phyloP scores from a whole-genome alignment of 192 early-diverging fungal genomes.

The Coemansia pectinata region DNA sequence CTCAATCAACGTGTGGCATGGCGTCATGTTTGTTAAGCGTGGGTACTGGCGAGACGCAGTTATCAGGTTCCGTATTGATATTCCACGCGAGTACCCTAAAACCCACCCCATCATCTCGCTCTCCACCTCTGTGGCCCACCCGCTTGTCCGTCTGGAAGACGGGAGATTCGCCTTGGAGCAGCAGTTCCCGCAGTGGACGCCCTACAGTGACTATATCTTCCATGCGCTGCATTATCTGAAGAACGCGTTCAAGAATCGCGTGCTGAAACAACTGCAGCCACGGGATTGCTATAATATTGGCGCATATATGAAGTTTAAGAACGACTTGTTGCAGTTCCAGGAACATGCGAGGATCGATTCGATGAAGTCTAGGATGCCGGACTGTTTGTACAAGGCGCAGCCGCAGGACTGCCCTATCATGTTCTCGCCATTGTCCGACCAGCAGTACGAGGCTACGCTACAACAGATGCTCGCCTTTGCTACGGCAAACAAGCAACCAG shows the following conservation, averaged over 20 bases:
- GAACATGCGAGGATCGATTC: constrained; percentile 41
- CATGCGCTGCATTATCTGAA: constrained; percentile 88
- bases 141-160: constrained; percentile 70
- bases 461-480: constrained; percentile 27
- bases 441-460: constrained; percentile 35
- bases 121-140: constrained; percentile 78
- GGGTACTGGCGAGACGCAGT: constrained; percentile 89
- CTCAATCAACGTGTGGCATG: constrained; percentile 73
- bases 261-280: constrained; percentile 59
- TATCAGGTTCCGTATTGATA: constrained; percentile 82
- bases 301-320: constrained; percentile 50
- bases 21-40: constrained; percentile 83
- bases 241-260: constrained; percentile 79
- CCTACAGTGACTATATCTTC: constrained; percentile 79
- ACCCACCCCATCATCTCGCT: constrained; percentile 70
- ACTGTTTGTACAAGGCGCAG: constrained; percentile 32
- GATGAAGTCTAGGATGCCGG: constrained; percentile 39
- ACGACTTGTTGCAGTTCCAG: constrained; percentile 42
- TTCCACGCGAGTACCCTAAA: constrained; percentile 80
- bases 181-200: constrained; percentile 80
- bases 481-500: not conserved
- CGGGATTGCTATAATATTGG: constrained; percentile 50
- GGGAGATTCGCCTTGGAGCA: constrained; percentile 70
- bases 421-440: constrained; percentile 45
- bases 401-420: constrained; percentile 52